Base-by-base conservation (phyloP, 306 rosid species). In the Acacia confusa region DNA sequence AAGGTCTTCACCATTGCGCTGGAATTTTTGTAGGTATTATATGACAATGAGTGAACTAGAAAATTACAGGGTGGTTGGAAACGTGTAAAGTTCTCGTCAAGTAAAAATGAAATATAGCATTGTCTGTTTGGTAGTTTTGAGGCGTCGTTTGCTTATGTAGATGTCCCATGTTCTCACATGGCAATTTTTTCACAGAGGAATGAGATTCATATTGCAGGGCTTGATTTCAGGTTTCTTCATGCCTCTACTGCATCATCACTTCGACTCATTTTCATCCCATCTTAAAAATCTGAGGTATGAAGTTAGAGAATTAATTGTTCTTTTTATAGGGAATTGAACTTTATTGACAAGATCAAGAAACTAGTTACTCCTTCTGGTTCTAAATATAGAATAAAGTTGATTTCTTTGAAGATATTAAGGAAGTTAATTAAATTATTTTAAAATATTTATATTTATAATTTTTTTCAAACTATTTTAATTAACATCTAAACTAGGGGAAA, bases 21-120 rank as follows among this genome's bases (percentile, higher is more conserved):
- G 82, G 87, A 92, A 91, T 87, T 95, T 92, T 95, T 95, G 97
- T 92, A 95, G 99, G 94, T 69, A 40, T 43, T 84, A 79, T 79
- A 36, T 47, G 88, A 77, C 82, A 83, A 78, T 82, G 92, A 89
- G 82, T 86, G 87, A 85, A 87, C 84, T 89, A 87, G 89, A 86
- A 89, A 89, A 78, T 78, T 84, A 87, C 84, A 85, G 91, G 85
- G 72, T 81, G 80, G 82, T 80, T 82, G 87, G 82, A 87, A 89
- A 86, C 84, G 28, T 91, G 97, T 92, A 93, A 92, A 92, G 92
- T 81, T 84, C 82, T 82, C 86, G 85, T 87, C 83, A 82, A 79
- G 89, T 88, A 92, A 91, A 91, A 91, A 88, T 90, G 89, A 91
- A 89, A 88, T 92, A 91, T 94, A 92, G 93, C 88, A 88, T 82